phyloP scores from a whole-genome alignment of 1,284 basidiomycete genomes.

The Neonothopanus nambi region DNA sequence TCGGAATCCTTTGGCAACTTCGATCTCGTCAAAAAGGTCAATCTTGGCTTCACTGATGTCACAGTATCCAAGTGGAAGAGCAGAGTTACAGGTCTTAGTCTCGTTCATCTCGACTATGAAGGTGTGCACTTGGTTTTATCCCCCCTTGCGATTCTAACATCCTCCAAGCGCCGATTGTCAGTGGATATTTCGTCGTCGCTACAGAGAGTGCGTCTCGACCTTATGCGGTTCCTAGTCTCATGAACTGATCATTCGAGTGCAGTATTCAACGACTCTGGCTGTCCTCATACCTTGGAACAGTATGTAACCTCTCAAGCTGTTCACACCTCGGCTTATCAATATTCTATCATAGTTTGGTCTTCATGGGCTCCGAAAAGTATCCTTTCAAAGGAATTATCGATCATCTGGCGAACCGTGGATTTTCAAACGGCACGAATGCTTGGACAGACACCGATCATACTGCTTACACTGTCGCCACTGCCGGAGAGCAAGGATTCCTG shows the following conservation, averaged over 20 bases:
- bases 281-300: slow-evolving; percentile 95
- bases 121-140: slow-evolving; percentile 43
- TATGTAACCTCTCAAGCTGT: slow-evolving; percentile 26
- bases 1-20: slow-evolving; percentile 68
- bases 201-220: slow-evolving; percentile 76
- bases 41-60: slow-evolving; percentile 76
- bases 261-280: slow-evolving; percentile 93
- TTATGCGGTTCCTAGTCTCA: neutral
- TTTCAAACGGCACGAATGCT: slow-evolving; percentile 90
- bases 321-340: slow-evolving; percentile 25
- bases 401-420: slow-evolving; percentile 95
- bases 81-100: slow-evolving; percentile 72
- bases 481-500: slow-evolving; percentile 94
- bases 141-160: slow-evolving; percentile 8
- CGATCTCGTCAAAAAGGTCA: slow-evolving; percentile 72
- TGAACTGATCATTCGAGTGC: slow-evolving; percentile 11
- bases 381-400: slow-evolving; percentile 98
- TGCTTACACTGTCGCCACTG: slow-evolving; percentile 96
- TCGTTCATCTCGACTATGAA: slow-evolving; percentile 84
- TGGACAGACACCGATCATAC: slow-evolving; percentile 89
- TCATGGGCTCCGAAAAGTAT: slow-evolving; percentile 93
- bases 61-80: slow-evolving; percentile 85
- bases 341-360: slow-evolving; percentile 64
- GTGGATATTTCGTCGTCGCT: slow-evolving; percentile 90
- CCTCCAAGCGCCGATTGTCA: slow-evolving; percentile 77